A percentile compares a stretch with the other conserved stretches of the same genome.
Evolutionary conservation across 192 early-diverging fungal genomes (phyloP).

Genomic region (Jimgerdemannia lactiflua): DNA sequence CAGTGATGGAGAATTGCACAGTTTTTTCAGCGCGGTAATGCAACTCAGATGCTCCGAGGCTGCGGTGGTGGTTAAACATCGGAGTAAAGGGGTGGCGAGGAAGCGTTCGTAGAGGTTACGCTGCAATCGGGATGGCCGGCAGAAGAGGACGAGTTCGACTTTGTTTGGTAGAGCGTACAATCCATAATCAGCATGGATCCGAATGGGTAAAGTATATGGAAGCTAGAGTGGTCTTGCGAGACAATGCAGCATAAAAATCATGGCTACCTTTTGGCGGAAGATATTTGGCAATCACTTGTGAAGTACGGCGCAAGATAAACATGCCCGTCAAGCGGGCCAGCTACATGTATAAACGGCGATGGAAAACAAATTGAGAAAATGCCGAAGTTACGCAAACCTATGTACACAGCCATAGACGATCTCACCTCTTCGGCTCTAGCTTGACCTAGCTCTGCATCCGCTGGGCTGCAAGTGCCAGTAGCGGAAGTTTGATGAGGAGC

Average conservation of each 20-base stretch:
- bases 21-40: constrained; percentile 40
- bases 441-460: constrained; percentile 15
- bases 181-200: background rate
- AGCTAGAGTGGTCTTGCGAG: background rate
- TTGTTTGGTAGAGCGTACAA: background rate
- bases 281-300: constrained; percentile 43
- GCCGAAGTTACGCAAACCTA: background rate
- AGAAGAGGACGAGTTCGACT: constrained; percentile 57
- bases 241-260: too few relatives aligned
- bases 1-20: constrained; percentile 36
- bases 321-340: constrained; percentile 34
- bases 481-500: background rate
- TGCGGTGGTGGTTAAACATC: constrained; percentile 14
- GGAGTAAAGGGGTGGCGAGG: constrained; percentile 17
- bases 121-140: constrained; percentile 40
- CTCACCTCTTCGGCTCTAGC: constrained; percentile 27
- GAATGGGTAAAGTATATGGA: background rate
- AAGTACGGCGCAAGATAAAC: constrained; percentile 65
- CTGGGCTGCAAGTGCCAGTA: background rate
- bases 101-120: constrained; percentile 28
- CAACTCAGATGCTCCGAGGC: constrained; percentile 36
- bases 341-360: constrained; percentile 7
- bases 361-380: background rate
- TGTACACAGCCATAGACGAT: background rate
- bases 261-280: constrained; percentile 52